Evolutionary conservation across 2,329 filamentous ascomycete genomes (phyloP).

Genomic region (Stagonosporopsis chrysanthemi): DNA sequence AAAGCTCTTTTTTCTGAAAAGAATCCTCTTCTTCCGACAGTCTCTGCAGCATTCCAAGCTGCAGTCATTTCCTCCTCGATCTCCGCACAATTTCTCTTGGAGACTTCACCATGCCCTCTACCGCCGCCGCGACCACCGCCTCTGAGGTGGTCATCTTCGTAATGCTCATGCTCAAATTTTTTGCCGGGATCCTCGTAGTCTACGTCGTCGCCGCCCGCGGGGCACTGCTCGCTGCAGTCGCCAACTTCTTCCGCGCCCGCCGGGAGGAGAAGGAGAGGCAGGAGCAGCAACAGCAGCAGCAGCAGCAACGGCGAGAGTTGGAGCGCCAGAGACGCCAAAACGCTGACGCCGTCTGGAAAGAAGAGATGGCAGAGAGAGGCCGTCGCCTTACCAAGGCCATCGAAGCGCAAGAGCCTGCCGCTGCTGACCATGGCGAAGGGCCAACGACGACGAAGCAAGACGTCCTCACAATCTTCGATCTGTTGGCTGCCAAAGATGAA

Average conservation of each 20-base stretch:
- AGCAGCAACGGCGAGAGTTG: background rate
- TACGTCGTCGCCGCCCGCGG: background rate
- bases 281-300: background rate
- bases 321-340: background rate
- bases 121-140: background rate
- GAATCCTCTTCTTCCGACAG: too few species aligned
- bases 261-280: background rate
- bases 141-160: background rate
- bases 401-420: background rate
- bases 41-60: background rate
- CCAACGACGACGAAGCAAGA: background rate
- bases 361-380: background rate
- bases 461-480: background rate
- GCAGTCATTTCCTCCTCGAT: background rate
- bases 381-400: background rate
- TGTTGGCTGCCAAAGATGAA: background rate
- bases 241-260: background rate
- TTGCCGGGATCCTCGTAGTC: background rate
- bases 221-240: background rate
- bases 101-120: slow-evolving; percentile 1
- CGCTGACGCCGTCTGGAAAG: background rate
- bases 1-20: too few species aligned
- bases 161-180: background rate
- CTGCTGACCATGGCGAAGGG: background rate
- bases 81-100: background rate